phyloP scores from a whole-genome alignment of 306 rosid genomes.

The Potentilla sterilis region DNA sequence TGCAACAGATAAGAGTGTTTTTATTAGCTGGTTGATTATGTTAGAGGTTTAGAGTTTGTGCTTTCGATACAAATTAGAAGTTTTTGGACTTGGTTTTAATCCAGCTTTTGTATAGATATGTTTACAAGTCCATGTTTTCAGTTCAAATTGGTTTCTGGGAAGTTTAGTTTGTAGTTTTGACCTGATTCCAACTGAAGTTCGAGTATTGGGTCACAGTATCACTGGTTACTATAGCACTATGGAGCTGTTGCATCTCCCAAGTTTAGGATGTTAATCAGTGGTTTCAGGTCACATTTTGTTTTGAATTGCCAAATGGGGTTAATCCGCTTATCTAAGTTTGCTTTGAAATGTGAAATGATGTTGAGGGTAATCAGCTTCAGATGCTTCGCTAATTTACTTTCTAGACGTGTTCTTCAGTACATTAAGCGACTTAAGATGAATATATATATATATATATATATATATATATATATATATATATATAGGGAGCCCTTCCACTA shows the following conservation, averaged over 20 bases:
- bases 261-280: not conserved
- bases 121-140: not conserved
- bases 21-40: not conserved
- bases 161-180: not conserved
- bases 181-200: not conserved
- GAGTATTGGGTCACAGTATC: conserved; percentile 1
- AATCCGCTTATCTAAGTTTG: not conserved
- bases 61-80: not conserved
- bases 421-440: no score
- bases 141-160: not conserved
- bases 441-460: not conserved
- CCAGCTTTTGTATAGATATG: not conserved
- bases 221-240: not conserved
- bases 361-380: not conserved
- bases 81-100: not conserved
- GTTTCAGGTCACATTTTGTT: not conserved
- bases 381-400: not conserved
- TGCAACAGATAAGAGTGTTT: conserved; percentile 3
- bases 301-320: not conserved
- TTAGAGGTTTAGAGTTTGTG: not conserved
- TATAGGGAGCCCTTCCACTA: no score
- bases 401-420: not conserved
- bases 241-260: not conserved
- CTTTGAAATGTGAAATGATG: not conserved
- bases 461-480: no score